phyloP scores from a whole-genome alignment of 257 asterid genomes.

The Ilex aquifolium region DNA sequence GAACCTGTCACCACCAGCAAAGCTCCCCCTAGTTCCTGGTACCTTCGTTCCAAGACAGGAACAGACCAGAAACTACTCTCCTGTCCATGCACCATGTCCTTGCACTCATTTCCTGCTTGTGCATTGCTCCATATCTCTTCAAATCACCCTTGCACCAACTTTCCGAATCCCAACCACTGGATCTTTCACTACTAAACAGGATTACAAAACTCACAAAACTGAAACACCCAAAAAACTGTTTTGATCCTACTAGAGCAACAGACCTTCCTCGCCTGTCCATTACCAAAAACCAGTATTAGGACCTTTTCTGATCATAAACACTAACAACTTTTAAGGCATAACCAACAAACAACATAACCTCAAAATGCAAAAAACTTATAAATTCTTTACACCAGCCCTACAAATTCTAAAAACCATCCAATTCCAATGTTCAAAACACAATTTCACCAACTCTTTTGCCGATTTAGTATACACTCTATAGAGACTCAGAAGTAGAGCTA shows the following conservation, averaged over 20 bases:
- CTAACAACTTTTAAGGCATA: conserved; percentile 19
- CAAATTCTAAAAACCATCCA: conserved; percentile 9
- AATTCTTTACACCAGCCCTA: conserved; percentile 19
- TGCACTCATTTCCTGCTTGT: conserved; percentile 45
- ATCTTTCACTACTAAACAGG: conserved; percentile 5
- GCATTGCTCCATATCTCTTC: conserved; percentile 4
- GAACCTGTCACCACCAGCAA: conserved; percentile 23
- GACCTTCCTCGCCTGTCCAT: conserved; percentile 35
- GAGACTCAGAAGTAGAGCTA: conserved; percentile 15
- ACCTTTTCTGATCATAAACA: conserved; percentile 18
- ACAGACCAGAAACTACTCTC: conserved; percentile 40
- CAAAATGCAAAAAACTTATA: conserved; percentile 16
- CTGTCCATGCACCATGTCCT: conserved; percentile 50
- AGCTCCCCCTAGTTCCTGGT: conserved; percentile 35
- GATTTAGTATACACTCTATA: too few relatives aligned
- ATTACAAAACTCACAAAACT: conserved; percentile 10
- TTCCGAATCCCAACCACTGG: conserved; percentile 14
- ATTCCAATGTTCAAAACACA: conserved; percentile 3
- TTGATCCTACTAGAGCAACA: conserved; percentile 21
- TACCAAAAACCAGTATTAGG: conserved; percentile 32
- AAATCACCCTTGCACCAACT: conserved; percentile 19
- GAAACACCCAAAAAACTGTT: conserved; percentile 14
- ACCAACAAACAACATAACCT: conserved; percentile 18
- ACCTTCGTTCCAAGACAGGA: conserved; percentile 37
- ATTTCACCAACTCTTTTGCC: conserved; percentile 7